These are phyloP conservation scores for Schoenoplectus tabernaemontani DNA, from an alignment of 202 grass and related monocot genomes.

Conservation along the genomic window DNA sequence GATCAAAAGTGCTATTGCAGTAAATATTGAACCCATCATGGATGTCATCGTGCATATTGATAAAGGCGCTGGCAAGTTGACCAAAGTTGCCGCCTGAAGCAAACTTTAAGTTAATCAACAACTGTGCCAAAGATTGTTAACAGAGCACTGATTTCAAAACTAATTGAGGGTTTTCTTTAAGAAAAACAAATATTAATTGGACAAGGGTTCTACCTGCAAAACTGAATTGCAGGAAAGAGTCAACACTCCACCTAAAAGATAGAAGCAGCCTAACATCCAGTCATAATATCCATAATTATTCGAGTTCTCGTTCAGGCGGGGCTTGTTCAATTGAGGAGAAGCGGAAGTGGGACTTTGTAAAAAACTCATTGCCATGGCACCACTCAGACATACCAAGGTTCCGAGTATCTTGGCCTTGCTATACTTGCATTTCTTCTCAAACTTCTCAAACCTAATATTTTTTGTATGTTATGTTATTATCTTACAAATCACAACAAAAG, in stretches of 20 bases:
- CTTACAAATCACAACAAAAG: not conserved
- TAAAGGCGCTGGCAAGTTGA: slow-evolving; percentile 38
- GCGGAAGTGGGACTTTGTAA: slow-evolving; percentile 26
- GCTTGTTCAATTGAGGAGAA: slow-evolving; percentile 18
- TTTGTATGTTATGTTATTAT: not conserved
- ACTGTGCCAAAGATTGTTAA: not conserved
- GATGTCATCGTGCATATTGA: slow-evolving; percentile 33
- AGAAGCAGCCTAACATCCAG: slow-evolving; percentile 55
- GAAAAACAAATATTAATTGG: too few relatives aligned
- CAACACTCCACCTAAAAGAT: slow-evolving; percentile 31
- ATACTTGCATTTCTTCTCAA: slow-evolving; percentile 45
- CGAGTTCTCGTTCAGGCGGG: not conserved
- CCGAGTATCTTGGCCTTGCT: slow-evolving; percentile 50
- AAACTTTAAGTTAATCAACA: not conserved
- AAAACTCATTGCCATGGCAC: slow-evolving; percentile 50
- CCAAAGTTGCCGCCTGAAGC: slow-evolving; percentile 35
- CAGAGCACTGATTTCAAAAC: not conserved
- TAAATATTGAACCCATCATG: slow-evolving; percentile 34
- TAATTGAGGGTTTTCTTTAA: not conserved
- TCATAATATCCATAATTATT: slow-evolving; percentile 12
- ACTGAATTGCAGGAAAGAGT: slow-evolving; percentile 36
- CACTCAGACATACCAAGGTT: slow-evolving; percentile 52
- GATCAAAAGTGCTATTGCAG: slow-evolving; percentile 25
- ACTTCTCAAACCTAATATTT: slow-evolving; percentile 49
- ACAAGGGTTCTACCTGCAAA: slow-evolving; percentile 65